Conservation (phyloP, 441 rosid species). For the Erodium moschatum region DNA sequence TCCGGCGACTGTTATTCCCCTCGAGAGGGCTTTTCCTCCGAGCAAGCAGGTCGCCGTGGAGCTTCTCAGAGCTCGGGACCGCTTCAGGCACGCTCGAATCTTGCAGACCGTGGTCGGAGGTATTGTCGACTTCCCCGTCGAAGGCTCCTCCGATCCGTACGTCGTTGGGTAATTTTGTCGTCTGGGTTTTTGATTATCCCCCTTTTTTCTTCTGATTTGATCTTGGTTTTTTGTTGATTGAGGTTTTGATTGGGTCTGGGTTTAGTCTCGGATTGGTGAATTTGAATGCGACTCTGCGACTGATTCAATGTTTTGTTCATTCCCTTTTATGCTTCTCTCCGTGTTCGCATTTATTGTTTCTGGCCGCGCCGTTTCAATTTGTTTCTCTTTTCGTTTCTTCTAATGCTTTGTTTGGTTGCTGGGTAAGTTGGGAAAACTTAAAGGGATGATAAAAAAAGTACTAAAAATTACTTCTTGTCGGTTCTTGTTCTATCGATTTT, state of each 20-base stretch:
- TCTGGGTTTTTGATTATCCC: not conserved
- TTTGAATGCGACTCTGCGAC: not conserved
- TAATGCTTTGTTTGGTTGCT: not conserved
- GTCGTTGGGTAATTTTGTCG: conserved; percentile 56
- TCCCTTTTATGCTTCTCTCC: too few species aligned
- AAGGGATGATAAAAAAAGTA: conserved; percentile 17
- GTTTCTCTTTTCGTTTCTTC: not conserved
- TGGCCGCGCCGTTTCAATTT: not conserved
- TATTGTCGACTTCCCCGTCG: conserved; percentile 69
- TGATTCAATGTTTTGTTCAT: not conserved
- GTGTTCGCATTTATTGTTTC: too few species aligned
- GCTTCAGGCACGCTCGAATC: conserved; percentile 56
- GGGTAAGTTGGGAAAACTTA: conserved; percentile 19
- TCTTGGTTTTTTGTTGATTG: conserved; percentile 15
- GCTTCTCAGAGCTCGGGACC: conserved; percentile 57
- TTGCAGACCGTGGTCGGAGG: conserved; percentile 51
- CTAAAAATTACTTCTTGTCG: conserved; percentile 15
- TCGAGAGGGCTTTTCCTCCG: conserved; percentile 62
- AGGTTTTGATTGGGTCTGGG: conserved; percentile 2
- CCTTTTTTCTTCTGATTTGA: not conserved
- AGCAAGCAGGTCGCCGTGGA: conserved; percentile 38
- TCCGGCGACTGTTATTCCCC: conserved; percentile 31
- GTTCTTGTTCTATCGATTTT: conserved; percentile 18
- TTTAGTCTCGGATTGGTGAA: not conserved
- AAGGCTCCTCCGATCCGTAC: conserved; percentile 79